A percentile compares a stretch with the other conserved stretches of the same genome.
These are phyloP conservation scores for Cantharellus cinnabarinus DNA, from an alignment of 768 basidiomycete genomes.

Conservation along the genomic window DNA sequence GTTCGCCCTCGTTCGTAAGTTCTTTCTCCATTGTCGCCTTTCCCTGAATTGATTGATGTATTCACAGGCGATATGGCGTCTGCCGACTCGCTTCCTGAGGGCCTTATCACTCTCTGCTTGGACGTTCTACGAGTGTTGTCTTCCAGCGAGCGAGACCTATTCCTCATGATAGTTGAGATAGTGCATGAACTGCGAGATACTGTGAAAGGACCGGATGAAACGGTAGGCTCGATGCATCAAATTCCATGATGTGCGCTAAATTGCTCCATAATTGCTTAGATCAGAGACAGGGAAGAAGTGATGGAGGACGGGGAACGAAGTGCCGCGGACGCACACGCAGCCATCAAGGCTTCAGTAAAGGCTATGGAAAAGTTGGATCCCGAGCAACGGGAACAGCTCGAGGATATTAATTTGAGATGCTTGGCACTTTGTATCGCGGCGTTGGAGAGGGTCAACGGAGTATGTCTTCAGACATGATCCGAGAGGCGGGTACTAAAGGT, in stretches of 20 bases:
- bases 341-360: not conserved
- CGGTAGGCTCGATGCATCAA: not conserved
- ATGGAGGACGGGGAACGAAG: not conserved
- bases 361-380: slow-evolving; percentile 25
- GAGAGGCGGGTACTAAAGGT: no score
- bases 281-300: no score
- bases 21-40: not conserved
- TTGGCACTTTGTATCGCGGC: slow-evolving; percentile 59
- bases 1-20: slow-evolving; percentile 67
- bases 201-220: not conserved
- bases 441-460: slow-evolving; percentile 71
- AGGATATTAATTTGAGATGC: slow-evolving; percentile 53
- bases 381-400: slow-evolving; percentile 36
- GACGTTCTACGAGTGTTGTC: slow-evolving; percentile 64
- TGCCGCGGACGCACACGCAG: not conserved
- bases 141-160: slow-evolving; percentile 60
- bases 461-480: slow-evolving; percentile 14
- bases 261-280: no score
- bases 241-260: no score
- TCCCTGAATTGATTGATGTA: not conserved
- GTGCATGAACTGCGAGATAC: slow-evolving; percentile 57
- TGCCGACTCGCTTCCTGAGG: slow-evolving; percentile 45
- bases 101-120: slow-evolving; percentile 50
- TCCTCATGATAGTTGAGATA: slow-evolving; percentile 74
- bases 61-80: slow-evolving; percentile 58